Evolutionary conservation across 2,329 filamentous ascomycete species (phyloP), one percentile per base, ranked within the genome.

Genomic region (Ampelomyces quisqualis): DNA sequence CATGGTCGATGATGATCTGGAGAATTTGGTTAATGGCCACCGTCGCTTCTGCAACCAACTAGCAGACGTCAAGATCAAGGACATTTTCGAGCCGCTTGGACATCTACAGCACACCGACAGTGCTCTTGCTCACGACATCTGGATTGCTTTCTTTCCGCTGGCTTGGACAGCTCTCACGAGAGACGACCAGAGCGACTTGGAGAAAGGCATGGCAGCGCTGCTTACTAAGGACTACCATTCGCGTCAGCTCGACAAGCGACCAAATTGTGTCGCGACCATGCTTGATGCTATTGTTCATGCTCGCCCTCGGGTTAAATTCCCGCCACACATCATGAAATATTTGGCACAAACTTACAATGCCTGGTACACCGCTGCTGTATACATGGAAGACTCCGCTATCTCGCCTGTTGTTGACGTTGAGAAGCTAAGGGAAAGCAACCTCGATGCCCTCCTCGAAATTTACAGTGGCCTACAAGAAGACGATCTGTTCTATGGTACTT

Each of bases 401-500:
- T 83, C 83, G 36, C 90, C 93, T 0, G 80, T 90, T 17, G 81
- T 90, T 27, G 90, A 97, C 57, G 95, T 90, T 1, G 74, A 87
- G 1, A 82, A 81, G 30, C 86, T 95, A 14, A 80, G 90, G 21
- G 94, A 98, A 67, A 97, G 91, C 70, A 97, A 94, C 53, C 78
- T 97, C 4, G 93, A 99, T 69, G 93, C 93, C 0, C 74, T 99
- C n/a, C 83, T 95, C 7, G 91, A 97, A 61, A 77, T 97, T 3
- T 98, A 98, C 62, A 83, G 90, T 5, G 83, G 84, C 1, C 74
- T 99, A 10, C 88, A 95, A 60, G 94, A 99, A 66, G 90, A 97
- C 35, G 93, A 99, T 64, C 76, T 98, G 33, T 99, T 97, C 68
- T 97, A 98, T 52, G 93, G 93, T 7, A 94, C 90, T 0, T 98